Base-by-base conservation (phyloP, 805 yeast genomes). In the Ogataea methylovora region DNA sequence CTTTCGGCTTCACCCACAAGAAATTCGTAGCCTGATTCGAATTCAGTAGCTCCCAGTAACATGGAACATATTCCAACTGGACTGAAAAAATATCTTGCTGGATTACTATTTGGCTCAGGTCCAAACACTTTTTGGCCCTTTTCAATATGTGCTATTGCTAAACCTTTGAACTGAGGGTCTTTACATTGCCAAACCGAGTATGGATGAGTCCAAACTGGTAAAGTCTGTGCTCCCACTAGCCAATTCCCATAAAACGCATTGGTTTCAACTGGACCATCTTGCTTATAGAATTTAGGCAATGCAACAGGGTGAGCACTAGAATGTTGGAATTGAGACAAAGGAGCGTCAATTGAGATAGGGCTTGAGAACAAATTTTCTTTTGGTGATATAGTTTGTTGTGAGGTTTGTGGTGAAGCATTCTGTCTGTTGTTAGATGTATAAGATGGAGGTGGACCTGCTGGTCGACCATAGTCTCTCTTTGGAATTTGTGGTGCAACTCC, bases 181-280 rank as follows among this genome's bases (percentile, higher is more conserved):
- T 36, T 44, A 8, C 79, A 61, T 42, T 69, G 68, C 90, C 88
- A 84, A 5, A 82, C 58, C 21, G 84, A 73, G 49, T 83, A 84
- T 2, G 95, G 95, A 45, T 81, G 86, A 0, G 90, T 75, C 87
- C 88, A 84, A 0, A 77, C 70, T 0, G 90, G 84, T 37, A 72
- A 63, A 2, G 75, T 71, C 49, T 81, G 90, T 36, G 68, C 67
- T 1, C 69, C 86, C 24, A 84, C 65, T 9, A 84, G 55, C 54
- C 84, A 57, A 56, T 84, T 84, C 24, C 82, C 79, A 52, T 78
- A 84, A 49, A 84, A 84, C 49, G 84, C 83, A 54, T 84, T 84
- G 7, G 94, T 84, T 40, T 79, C 79, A 20, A 79, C 65, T 10
- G 61, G 60, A 5, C 86, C 87, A 18, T 52, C 46, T 24, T 51